Evolutionary conservation across 1,284 basidiomycete species (phyloP).

Genomic region (Irpex sp.): DNA sequence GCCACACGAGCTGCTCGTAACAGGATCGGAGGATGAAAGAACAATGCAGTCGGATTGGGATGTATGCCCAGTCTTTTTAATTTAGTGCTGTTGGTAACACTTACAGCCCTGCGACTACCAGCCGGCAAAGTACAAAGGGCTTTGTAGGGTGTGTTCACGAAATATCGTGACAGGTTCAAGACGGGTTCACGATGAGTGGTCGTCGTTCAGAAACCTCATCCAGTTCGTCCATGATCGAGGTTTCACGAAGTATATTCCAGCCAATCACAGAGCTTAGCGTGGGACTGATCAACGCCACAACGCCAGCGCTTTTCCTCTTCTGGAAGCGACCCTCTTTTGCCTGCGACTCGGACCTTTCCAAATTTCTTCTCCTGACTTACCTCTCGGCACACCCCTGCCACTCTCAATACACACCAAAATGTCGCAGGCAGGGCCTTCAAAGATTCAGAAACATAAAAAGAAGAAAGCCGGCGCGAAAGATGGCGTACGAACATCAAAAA

Average conservation of each 20-base stretch:
- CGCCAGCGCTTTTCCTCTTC: background rate
- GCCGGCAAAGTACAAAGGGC: too few species aligned
- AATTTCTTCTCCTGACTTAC: background rate
- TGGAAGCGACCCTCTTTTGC: background rate
- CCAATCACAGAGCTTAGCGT: background rate
- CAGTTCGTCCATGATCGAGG: too few species aligned
- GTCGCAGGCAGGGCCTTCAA: background rate
- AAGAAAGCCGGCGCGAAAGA: slow-evolving; percentile 7
- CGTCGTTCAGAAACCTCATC: too few species aligned
- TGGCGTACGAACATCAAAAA: slow-evolving; percentile 29
- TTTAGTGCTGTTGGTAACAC: too few species aligned
- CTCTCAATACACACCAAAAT: background rate
- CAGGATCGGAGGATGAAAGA: background rate
- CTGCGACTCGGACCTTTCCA: background rate
- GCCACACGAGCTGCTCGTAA: background rate
- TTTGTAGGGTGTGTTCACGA: too few species aligned
- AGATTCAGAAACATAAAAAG: background rate
- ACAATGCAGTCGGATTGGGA: background rate
- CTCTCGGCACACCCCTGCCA: background rate
- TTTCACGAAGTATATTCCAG: background rate
- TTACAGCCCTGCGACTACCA: too few species aligned
- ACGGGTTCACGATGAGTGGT: too few species aligned
- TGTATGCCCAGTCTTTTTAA: too few species aligned
- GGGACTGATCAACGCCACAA: background rate
- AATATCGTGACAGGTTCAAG: too few species aligned